Evolutionary conservation across 2,329 filamentous ascomycete species (phyloP).

Genomic region (Cordyceps cateniannulata): DNA sequence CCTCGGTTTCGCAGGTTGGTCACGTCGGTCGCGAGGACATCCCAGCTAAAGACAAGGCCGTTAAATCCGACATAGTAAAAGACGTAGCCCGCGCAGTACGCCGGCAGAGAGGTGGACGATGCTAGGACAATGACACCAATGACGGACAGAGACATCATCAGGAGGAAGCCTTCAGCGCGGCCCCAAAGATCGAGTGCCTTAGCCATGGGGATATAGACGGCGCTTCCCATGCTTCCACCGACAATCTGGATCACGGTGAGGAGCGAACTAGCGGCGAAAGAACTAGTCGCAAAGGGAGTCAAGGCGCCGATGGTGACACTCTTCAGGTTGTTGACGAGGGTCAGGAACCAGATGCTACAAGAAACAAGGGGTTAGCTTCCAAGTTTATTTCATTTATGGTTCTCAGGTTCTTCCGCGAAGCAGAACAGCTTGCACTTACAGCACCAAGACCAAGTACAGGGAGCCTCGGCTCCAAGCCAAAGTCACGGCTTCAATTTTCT

Average conservation of each 20-base stretch:
- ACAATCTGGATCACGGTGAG: background rate
- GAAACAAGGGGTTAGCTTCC: too few relatives aligned
- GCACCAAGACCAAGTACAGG: background rate
- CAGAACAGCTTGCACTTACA: background rate
- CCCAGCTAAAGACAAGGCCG: constrained; percentile 55
- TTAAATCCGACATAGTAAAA: constrained; percentile 41
- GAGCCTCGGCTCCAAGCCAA: background rate
- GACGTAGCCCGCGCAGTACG: constrained; percentile 26
- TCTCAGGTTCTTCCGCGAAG: too few relatives aligned
- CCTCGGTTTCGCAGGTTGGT: constrained; percentile 34
- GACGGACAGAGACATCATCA: constrained; percentile 44
- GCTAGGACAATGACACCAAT: constrained; percentile 55
- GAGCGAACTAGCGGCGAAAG: background rate
- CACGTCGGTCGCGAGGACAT: constrained; percentile 61
- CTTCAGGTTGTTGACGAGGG: constrained; percentile 3
- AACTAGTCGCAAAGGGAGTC: background rate
- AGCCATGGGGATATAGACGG: constrained; percentile 41
- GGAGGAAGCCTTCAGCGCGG: constrained; percentile 51
- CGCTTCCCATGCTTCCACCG: background rate
- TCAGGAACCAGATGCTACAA: constrained; percentile 1
- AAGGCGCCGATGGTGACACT: background rate
- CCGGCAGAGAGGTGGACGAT: constrained; percentile 35
- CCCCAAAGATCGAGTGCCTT: constrained; percentile 60
- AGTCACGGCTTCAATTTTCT: constrained; percentile 6
- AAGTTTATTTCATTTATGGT: too few relatives aligned